Conservation (phyloP, 176 grass and related monocot genomes). For the Bonia amplexicaulis region DNA sequence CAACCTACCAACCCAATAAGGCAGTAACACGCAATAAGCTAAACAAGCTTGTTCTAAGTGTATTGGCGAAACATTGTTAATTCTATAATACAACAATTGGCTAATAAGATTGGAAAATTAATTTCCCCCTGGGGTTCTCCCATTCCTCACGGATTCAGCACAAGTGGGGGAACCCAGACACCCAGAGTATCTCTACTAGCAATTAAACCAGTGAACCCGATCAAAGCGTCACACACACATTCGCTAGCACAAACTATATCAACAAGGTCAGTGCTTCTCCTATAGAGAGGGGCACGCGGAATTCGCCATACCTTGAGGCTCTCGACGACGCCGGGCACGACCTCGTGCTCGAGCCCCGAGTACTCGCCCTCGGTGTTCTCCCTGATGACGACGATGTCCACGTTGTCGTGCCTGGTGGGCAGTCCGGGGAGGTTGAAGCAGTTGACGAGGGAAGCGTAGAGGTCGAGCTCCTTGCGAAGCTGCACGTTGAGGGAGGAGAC, state of each 20-base stretch:
- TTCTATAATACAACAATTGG: background rate
- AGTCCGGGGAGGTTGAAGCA: conserved; percentile 47
- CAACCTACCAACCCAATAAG: background rate
- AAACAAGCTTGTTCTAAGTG: background rate
- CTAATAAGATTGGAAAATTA: background rate
- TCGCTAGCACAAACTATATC: background rate
- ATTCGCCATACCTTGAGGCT: conserved; percentile 68
- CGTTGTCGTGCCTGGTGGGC: too few species aligned
- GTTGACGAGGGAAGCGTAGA: conserved; percentile 83
- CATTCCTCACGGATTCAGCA: background rate
- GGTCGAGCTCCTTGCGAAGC: conserved; percentile 87
- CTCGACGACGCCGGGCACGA: conserved; percentile 89
- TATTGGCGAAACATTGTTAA: background rate
- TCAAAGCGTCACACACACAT: background rate
- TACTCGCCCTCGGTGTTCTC: conserved; percentile 98
- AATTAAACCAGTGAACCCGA: background rate
- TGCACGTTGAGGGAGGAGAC: conserved; percentile 88
- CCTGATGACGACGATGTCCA: conserved; percentile 71
- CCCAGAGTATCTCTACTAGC: background rate
- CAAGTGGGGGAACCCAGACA: background rate
- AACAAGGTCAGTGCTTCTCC: background rate
- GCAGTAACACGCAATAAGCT: background rate
- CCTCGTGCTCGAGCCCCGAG: conserved; percentile 90
- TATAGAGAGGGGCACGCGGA: background rate
- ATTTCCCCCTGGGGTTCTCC: background rate